These are phyloP conservation scores for Fomitopsis betulina DNA, from an alignment of 1,284 basidiomycete species.

Conservation along the genomic window DNA sequence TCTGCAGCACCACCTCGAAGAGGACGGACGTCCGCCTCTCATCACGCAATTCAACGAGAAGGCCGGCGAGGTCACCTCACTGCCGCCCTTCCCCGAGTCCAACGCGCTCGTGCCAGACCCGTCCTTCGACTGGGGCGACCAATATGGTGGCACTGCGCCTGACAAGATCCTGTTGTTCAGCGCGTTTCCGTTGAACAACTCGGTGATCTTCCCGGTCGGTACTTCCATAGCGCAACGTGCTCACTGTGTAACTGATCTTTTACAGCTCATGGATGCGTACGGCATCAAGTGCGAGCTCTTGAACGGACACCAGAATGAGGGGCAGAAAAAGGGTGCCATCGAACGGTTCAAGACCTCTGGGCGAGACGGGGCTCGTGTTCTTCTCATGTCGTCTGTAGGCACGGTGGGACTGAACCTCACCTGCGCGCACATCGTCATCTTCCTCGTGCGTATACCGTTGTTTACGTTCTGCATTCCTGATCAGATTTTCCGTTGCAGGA, in stretches of 20 bases:
- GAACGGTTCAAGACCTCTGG: conserved; percentile 1
- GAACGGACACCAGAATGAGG: too few species aligned
- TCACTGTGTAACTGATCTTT: too few species aligned
- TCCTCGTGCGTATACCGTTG: conserved; percentile 9
- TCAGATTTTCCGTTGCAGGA: conserved; percentile 10
- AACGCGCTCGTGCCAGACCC: neutral
- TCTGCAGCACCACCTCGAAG: conserved; percentile 5
- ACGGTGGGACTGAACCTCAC: conserved; percentile 16
- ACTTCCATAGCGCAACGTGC: too few species aligned
- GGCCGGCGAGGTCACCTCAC: too few species aligned
- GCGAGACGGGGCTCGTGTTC: neutral
- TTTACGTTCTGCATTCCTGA: neutral
- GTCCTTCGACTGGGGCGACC: neutral
- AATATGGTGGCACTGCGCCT: neutral
- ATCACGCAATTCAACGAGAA: too few species aligned
- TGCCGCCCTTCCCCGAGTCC: neutral
- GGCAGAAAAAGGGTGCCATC: neutral
- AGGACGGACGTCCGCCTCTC: neutral
- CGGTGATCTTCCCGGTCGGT: conserved; percentile 7
- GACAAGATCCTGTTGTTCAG: conserved; percentile 19
- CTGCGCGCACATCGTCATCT: conserved; percentile 19
- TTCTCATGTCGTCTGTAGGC: conserved; percentile 20
- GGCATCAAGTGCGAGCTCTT: too few species aligned
- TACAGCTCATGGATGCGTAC: neutral
- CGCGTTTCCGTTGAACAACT: conserved; percentile 11